Evolutionary conservation across 2,329 filamentous ascomycete species (phyloP), one percentile per base, ranked within the genome.

Genomic region (Nemania sp.): DNA sequence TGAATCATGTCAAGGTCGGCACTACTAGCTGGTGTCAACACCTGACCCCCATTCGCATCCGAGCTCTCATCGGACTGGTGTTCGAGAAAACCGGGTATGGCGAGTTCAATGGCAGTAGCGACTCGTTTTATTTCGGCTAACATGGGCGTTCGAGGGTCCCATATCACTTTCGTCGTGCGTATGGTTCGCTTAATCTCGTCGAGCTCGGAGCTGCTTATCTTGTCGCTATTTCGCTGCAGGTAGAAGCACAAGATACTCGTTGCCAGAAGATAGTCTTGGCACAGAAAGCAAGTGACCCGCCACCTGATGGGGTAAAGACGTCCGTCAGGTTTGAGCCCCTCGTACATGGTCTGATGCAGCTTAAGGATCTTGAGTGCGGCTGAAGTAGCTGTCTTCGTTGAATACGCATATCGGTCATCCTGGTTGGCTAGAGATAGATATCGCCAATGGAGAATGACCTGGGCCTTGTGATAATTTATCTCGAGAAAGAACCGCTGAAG

Each of bases 401-500:
- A 76, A 54, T 73, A 72, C 1, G 62, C 55, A 43, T 67, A 70
- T 2, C 54, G 29, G 5, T 65, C 57, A 13, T 71, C 63, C 3
- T 64, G 48, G 4, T 60, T 53, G 6, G 61, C 55, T 7, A 60
- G 15, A 3, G 63, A 39, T 3, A 74, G 54, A 51, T 69, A 74
- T 3, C 67, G 67, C 12, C 71, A 63, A 55, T 75, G 74, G 17
- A 76, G 67, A 53, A 73, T 70, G 10, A 74, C 59, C 21, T 71
- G 67, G 1, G 69, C 70, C 32, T 71, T 73, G 51, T 69, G 66
- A 45, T 71, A 68, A 45, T 71, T 68, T 55, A 71, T 69, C 18
- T 66, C 57, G 17, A 73, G 65, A 39, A 69, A 71, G 2, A 73
- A 62, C 5, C 73, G 66, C 10, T 68, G 62, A 34, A 73, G 66